Conservation (phyloP, 2,329 filamentous ascomycete genomes). For the Aspergillus ochraceus region DNA sequence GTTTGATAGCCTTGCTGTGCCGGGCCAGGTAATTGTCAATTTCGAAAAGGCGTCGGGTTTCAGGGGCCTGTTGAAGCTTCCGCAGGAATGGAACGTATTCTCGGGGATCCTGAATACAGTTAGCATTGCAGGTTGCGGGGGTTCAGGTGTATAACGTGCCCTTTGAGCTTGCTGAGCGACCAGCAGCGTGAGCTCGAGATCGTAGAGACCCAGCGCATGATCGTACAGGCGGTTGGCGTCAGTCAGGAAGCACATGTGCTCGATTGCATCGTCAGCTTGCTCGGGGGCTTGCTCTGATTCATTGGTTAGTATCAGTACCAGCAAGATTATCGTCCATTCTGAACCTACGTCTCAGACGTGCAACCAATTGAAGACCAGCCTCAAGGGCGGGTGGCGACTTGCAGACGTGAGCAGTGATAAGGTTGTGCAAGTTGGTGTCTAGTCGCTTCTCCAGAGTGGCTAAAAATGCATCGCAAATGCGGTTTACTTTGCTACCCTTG, state of each 20-base stretch:
- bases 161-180: constrained; percentile 96
- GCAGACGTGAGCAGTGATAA: constrained; percentile 92
- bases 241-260: constrained; percentile 96
- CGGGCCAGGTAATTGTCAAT: constrained; percentile 88
- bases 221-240: constrained; percentile 93
- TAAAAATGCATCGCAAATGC: constrained; percentile 82
- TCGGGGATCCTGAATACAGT: constrained; percentile 67
- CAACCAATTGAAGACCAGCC: constrained; percentile 77
- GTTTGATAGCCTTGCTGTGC: constrained; percentile 71
- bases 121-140: constrained; percentile 6
- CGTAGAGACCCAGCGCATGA: constrained; percentile 83
- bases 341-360: constrained; percentile 59
- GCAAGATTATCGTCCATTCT: background rate
- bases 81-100: constrained; percentile 97
- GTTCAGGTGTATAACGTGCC: constrained; percentile 30
- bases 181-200: constrained; percentile 83
- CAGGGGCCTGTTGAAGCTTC: constrained; percentile 72
- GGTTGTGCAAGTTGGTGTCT: constrained; percentile 75
- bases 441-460: constrained; percentile 63
- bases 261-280: constrained; percentile 82
- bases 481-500: constrained; percentile 70
- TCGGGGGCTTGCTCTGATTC: constrained; percentile 59
- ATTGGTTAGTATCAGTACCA: constrained; percentile 15
- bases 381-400: constrained; percentile 89
- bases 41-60: constrained; percentile 70